These are phyloP conservation scores for Tetrahymena malaccensis DNA, from an alignment of 73 alveolate species.

Conservation along the genomic window DNA sequence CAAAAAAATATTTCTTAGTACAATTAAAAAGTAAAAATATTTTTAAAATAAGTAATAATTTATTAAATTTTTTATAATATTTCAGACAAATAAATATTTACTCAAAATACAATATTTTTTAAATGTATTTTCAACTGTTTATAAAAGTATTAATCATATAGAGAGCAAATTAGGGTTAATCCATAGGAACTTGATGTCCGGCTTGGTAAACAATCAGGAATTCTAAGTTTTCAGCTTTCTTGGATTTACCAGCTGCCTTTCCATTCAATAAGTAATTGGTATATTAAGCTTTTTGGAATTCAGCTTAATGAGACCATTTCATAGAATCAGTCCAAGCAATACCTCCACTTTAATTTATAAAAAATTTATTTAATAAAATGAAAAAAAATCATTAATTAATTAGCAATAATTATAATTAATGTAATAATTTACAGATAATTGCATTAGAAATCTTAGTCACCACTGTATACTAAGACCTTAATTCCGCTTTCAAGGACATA, in stretches of 20 bases:
- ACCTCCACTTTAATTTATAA: background rate
- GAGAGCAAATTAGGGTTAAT: conserved; percentile 68
- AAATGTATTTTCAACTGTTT: conserved; percentile 12
- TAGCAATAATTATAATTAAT: too few species aligned
- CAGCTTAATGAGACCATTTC: conserved; percentile 24
- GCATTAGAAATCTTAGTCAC: conserved; percentile 58
- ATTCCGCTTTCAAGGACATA: conserved; percentile 33
- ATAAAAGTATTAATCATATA: conserved; percentile 56
- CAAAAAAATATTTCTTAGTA: too few species aligned
- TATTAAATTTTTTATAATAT: too few species aligned
- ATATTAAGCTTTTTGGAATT: conserved; percentile 36
- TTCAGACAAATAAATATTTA: too few species aligned
- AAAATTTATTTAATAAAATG: too few species aligned
- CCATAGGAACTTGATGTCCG: conserved; percentile 94
- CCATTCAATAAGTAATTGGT: background rate
- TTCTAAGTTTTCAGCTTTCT: background rate
- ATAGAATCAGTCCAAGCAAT: conserved; percentile 34
- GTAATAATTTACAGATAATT: conserved; percentile 46
- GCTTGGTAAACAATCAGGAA: conserved; percentile 56
- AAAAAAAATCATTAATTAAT: too few species aligned
- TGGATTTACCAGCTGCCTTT: background rate
- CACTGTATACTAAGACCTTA: conserved; percentile 46
- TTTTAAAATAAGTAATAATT: too few species aligned
- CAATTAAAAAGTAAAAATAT: too few species aligned
- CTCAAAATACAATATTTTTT: too few species aligned